A percentile compares a stretch with the other conserved stretches of the same genome.
phyloP scores from a whole-genome alignment of 2,329 filamentous ascomycete genomes.

The Botryotinia narcissicola region DNA sequence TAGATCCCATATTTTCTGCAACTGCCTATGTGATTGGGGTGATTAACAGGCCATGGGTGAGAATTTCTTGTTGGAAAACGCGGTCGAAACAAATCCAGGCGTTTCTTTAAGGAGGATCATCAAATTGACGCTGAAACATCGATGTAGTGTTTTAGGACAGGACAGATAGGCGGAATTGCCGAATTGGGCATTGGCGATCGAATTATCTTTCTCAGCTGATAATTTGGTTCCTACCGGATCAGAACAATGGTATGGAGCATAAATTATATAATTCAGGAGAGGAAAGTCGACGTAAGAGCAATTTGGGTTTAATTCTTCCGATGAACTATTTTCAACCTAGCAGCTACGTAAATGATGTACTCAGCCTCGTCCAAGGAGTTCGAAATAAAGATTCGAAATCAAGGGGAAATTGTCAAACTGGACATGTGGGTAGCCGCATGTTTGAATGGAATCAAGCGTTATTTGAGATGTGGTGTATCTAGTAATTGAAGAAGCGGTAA shows the following conservation, averaged over 20 bases:
- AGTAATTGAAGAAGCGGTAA: neutral
- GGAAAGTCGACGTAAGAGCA: neutral
- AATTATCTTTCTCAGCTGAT: neutral
- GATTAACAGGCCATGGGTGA: neutral
- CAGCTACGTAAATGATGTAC: neutral
- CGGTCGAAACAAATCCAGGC: neutral
- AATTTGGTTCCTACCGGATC: neutral
- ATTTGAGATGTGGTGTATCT: neutral
- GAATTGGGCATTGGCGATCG: neutral
- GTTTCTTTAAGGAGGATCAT: neutral
- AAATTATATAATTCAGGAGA: neutral
- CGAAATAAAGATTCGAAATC: neutral
- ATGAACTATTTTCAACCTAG: neutral
- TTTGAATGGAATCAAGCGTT: slow-evolving; percentile 5
- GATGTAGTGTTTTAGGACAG: slow-evolving; percentile 1
- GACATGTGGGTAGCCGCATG: neutral
- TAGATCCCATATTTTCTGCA: neutral
- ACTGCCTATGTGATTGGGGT: neutral
- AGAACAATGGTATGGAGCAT: neutral
- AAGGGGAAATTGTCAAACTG: slow-evolving; percentile 6
- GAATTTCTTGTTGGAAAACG: neutral
- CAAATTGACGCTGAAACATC: slow-evolving; percentile 3
- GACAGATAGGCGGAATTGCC: neutral
- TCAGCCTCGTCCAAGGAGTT: neutral
- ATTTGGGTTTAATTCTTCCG: neutral